A percentile compares a stretch with the other conserved stretches of the same genome.
These are phyloP conservation scores for Aspergillus novoparasiticus DNA, from an alignment of 2,329 filamentous ascomycete species.

Conservation along the genomic window DNA sequence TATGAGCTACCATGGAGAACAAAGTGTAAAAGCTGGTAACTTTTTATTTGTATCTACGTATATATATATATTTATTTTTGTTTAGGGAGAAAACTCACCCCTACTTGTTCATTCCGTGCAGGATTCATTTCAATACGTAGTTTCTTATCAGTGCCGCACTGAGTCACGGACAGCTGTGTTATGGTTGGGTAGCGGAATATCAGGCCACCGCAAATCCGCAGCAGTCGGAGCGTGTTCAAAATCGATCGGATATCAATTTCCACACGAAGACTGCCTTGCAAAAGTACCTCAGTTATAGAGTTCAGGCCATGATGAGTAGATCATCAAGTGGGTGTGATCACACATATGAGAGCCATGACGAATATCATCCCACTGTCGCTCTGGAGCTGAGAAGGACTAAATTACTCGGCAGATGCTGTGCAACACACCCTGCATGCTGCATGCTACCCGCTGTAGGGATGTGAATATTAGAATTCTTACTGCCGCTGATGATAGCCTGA, in stretches of 20 bases:
- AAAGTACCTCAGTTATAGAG: neutral
- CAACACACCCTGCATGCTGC: neutral
- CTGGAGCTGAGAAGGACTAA: neutral
- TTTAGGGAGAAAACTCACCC: neutral
- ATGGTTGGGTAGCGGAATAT: slow-evolving; percentile 1
- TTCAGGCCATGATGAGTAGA: neutral
- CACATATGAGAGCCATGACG: neutral
- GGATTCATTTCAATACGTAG: neutral
- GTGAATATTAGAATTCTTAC: neutral
- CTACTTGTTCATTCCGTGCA: neutral
- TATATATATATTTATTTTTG: neutral
- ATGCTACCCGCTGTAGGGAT: slow-evolving; percentile 1
- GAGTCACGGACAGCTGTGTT: neutral
- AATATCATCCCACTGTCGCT: neutral
- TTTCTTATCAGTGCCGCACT: neutral
- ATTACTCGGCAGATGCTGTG: neutral
- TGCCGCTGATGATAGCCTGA: neutral
- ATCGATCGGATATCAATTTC: neutral
- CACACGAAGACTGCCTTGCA: neutral
- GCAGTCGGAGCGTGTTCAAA: neutral
- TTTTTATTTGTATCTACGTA: neutral
- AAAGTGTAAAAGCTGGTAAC: neutral
- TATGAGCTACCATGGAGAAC: neutral
- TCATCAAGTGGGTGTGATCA: neutral
- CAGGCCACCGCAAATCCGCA: neutral